Evolutionary conservation across 2,329 filamentous ascomycete genomes (phyloP), one percentile per base, ranked within the genome.

Genomic region (Cladophialophora exuberans): DNA sequence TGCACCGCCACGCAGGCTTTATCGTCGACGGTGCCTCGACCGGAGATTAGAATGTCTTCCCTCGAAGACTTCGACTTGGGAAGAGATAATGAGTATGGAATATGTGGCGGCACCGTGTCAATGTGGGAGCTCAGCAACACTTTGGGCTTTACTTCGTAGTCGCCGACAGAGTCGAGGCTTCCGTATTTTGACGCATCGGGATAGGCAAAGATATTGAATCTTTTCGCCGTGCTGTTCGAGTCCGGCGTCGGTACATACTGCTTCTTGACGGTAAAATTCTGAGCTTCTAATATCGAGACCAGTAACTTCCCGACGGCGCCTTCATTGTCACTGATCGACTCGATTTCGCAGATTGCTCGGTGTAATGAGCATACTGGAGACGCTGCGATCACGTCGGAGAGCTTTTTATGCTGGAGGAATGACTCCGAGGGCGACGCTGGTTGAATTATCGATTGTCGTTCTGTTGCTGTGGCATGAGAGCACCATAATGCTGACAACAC

Each of bases 151-250:
- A 22, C 17, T 18, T 26, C 26, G 5, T 30, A 25, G 3, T 15
- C 13, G n/a, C 26, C 22, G 20, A 20, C 9, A 10, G 50, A 68
- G n/a, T 22, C 31, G 6, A 9, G 3, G n/a, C 46, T n/a, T 20
- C 30, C 33, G 42, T 61, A 62, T 28, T 59, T 60, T 10, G 52
- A 52, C 11, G 56, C 26, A 20, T 73, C 73, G 2, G 76, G 72
- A 57, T 82, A 90, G 1, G 91, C 91, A 35, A 92, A 76, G 44
- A 96, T 78, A 66, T 96, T 96, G 76, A 87, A 91, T 36, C 88
- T 80, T 26, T 72, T 68, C 33, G 73, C 59, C n/a, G 57, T 57
- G 22, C 15, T 68, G 42, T 65, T 64, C 23, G 46, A 28, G n/a
- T 30, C 22, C 2, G 62, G 66, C 20, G 66, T 51, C 7, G 52